phyloP scores from a whole-genome alignment of 208 protist genomes.

The Angomonas ambiguus region DNA sequence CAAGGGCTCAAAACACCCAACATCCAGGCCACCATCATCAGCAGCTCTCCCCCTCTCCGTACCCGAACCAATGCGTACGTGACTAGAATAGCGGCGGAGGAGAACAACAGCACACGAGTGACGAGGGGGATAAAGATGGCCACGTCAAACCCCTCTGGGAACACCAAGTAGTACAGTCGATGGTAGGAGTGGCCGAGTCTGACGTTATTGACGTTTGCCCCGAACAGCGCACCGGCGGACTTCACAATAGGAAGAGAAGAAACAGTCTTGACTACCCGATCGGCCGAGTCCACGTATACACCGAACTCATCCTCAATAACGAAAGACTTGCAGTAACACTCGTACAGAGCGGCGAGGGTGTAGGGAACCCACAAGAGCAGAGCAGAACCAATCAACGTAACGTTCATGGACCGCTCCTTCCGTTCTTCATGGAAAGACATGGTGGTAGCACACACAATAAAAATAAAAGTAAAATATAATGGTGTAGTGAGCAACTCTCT shows the following conservation, averaged over 20 bases:
- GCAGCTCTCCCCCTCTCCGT: constrained; percentile 43
- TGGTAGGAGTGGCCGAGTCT: constrained; percentile 19
- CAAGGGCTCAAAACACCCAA: constrained; percentile 58
- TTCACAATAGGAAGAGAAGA: not conserved
- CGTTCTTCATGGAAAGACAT: not conserved
- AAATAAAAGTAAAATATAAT: constrained; percentile 22
- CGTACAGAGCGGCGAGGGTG: constrained; percentile 51
- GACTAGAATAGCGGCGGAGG: constrained; percentile 24
- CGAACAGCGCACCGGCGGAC: not conserved
- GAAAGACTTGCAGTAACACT: constrained; percentile 55
- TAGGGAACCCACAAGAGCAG: constrained; percentile 69
- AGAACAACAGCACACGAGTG: constrained; percentile 42
- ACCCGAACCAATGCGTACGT: constrained; percentile 48
- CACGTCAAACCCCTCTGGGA: constrained; percentile 43
- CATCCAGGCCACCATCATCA: constrained; percentile 64
- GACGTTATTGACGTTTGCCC: not conserved
- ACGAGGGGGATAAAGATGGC: constrained; percentile 37
- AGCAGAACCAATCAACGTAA: constrained; percentile 33
- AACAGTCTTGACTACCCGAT: constrained; percentile 6
- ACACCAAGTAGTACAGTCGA: constrained; percentile 40
- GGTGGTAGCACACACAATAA: not conserved
- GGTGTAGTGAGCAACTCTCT: no score
- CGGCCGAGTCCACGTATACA: constrained; percentile 1
- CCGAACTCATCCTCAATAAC: constrained; percentile 17
- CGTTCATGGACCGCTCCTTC: constrained; percentile 17